Conservation (phyloP, 2,329 filamentous ascomycete species). For the Fusarium sp. region DNA sequence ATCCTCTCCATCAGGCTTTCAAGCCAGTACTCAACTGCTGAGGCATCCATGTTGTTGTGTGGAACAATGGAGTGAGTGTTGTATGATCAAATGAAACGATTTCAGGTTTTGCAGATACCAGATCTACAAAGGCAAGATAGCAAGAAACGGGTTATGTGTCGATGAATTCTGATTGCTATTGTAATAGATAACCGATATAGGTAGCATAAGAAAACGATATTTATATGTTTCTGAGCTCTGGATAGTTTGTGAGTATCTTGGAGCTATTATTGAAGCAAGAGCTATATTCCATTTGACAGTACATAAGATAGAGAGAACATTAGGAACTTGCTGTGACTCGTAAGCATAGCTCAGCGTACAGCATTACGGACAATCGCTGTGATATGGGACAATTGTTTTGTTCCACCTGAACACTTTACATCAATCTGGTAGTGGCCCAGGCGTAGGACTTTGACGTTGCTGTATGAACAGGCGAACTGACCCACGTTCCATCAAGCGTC, state of each 20-base stretch:
- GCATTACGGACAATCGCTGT: background rate
- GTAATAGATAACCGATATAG: fast-evolving
- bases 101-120: background rate
- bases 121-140: background rate
- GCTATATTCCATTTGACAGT: background rate
- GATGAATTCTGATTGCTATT: background rate
- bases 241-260: background rate
- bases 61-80: background rate
- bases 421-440: background rate
- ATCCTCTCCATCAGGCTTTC: background rate
- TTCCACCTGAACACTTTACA: background rate
- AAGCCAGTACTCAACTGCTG: background rate
- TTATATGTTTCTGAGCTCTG: background rate
- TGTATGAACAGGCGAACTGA: background rate
- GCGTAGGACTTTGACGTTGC: background rate
- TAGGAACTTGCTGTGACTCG: too few relatives aligned
- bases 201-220: background rate
- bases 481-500: too few relatives aligned
- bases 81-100: background rate
- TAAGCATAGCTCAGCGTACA: fast-evolving
- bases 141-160: fast-evolving
- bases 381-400: background rate
- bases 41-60: background rate
- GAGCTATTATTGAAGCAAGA: background rate
- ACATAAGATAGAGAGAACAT: background rate